Evolutionary conservation across 306 rosid genomes (phyloP).

Genomic region (Crotalaria pallida): DNA sequence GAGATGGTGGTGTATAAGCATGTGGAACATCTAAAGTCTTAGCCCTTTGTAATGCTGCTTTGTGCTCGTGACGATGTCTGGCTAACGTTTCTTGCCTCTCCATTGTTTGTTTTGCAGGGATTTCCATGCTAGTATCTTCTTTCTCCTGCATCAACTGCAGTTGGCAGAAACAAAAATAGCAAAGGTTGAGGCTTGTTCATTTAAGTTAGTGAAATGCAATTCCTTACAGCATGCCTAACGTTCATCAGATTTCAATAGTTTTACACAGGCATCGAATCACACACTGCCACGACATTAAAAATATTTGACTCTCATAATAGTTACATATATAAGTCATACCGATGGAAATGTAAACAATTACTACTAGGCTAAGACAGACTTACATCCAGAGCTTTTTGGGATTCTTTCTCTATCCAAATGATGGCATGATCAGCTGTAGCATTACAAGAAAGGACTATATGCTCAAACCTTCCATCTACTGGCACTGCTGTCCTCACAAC

Average conservation of each 20-base stretch:
- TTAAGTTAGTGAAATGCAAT: not conserved
- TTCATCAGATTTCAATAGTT: no score
- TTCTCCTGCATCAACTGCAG: conserved; percentile 63
- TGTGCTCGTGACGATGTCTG: conserved; percentile 64
- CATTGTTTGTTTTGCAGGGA: conserved; percentile 77
- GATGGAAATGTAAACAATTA: not conserved
- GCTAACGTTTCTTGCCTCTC: conserved; percentile 64
- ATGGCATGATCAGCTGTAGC: conserved; percentile 95
- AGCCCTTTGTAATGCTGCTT: conserved; percentile 84
- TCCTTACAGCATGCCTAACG: not conserved
- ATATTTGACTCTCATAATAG: no score
- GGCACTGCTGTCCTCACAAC: conserved; percentile 94
- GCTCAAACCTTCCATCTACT: conserved; percentile 97
- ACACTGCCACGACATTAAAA: no score
- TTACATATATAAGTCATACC: no score
- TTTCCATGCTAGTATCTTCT: conserved; percentile 48
- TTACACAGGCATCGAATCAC: no score
- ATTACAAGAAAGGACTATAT: conserved; percentile 86
- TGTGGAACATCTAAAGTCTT: conserved; percentile 75
- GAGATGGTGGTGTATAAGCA: conserved; percentile 59
- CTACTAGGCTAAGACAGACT: conserved; percentile 27
- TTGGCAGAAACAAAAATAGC: conserved; percentile 15
- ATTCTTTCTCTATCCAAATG: conserved; percentile 92
- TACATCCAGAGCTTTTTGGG: conserved; percentile 72
- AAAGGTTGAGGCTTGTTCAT: conserved; percentile 12